Base-by-base conservation (phyloP, 2,329 filamentous ascomycete genomes). In the Colletotrichum higginsianum region DNA sequence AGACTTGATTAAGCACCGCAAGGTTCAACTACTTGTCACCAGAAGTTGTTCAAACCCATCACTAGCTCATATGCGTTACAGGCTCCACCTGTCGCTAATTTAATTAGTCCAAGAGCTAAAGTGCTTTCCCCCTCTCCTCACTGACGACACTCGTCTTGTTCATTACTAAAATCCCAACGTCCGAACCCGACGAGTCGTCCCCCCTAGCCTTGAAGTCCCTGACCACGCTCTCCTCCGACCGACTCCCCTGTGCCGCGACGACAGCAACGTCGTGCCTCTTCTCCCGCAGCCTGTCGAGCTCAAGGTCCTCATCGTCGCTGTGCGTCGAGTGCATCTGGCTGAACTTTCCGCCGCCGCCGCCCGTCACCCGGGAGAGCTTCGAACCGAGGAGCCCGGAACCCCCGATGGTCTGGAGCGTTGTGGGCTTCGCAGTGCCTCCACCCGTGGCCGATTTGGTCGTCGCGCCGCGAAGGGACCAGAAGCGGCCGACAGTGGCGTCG, bases 401-500 rank as follows among this genome's bases (percentile, higher is more conserved):
- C 12, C 55, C 55, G 16, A 57, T 57, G 6, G 55, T 57, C 55
- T 57, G 55, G 21, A 57, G 55, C 5, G 55, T 57, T 6, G 38
- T 44, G 11, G 38, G 35, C 12, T 57, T 57, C 7, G 38, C 55
- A 2, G 55, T 15, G 12, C n/a, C 55, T 4, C 35, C n/a, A 12
- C 55, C 55, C 7, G 55, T 23, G 5, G n/a, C n/a, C 12, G 55
- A 57, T 26, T 40, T 57, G 11, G 55, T 23, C 18, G 55, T 57
- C 35, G 38, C 18, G 38, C 38, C 55, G 38, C 55, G 55, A 7
- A 57, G 21, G 35, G 68, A 74, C 15, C 75, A 47, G 23, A 77
- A 65, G n/a, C 75, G 61, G 21, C 61, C 47, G 23, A 77, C 73
- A 18, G 72, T 50, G 53, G 71, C 74, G 55, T 77, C 75, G 52